A percentile compares a stretch with the other conserved stretches of the same genome.
phyloP scores from a whole-genome alignment of 257 asterid genomes.

The Gardenia jasminoides region DNA sequence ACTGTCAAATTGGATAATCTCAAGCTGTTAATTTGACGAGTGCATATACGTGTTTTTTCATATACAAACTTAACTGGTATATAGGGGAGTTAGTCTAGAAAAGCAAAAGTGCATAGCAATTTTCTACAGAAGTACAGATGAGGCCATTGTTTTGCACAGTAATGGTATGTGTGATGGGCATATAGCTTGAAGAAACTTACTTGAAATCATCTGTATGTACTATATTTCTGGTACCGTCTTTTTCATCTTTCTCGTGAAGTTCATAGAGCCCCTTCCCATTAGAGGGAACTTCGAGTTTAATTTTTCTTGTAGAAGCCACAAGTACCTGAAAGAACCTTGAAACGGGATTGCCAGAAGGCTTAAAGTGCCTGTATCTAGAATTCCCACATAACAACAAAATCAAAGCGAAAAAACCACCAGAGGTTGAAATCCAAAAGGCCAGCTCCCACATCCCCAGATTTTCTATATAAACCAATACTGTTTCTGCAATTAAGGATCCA shows the following conservation, averaged over 20 bases:
- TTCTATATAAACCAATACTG: conserved; percentile 59
- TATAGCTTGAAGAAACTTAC: conserved; percentile 32
- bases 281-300: conserved; percentile 38
- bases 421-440: conserved; percentile 86
- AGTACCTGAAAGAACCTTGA: conserved; percentile 66
- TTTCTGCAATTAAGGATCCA: conserved; percentile 77
- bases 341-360: conserved; percentile 65
- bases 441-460: conserved; percentile 66
- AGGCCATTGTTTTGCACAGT: neutral
- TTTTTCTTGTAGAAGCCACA: conserved; percentile 61
- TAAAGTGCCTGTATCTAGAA: conserved; percentile 49
- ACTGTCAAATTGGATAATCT: neutral
- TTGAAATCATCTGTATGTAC: conserved; percentile 59
- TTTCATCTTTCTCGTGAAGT: conserved; percentile 35
- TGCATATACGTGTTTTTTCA: neutral
- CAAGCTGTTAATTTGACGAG: neutral
- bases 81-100: too few relatives aligned
- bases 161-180: neutral
- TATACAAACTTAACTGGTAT: neutral
- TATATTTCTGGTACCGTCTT: conserved; percentile 44
- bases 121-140: neutral
- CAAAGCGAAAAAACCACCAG: conserved; percentile 58
- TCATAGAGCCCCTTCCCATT: conserved; percentile 59
- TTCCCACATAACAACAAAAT: conserved; percentile 53
- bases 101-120: too few relatives aligned